Percentiles rank a stretch among this genome's conserved stretches.
Evolutionary conservation across 1,284 basidiomycete species (phyloP).

Genomic region (Cutaneotrichosporon cutaneum): DNA sequence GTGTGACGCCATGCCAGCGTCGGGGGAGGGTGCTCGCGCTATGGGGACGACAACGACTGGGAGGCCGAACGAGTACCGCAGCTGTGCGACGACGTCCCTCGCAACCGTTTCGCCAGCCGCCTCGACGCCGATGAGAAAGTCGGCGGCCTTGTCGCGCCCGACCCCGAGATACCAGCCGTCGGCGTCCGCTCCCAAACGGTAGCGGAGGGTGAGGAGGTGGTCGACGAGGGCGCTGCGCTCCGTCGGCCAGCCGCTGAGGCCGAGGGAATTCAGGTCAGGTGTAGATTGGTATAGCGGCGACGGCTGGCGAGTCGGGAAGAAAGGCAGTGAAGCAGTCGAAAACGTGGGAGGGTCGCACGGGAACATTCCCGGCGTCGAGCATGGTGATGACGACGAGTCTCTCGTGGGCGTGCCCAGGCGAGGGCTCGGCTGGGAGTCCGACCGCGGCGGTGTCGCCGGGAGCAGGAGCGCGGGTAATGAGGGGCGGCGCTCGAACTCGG

Average conservation of each 20-base stretch:
- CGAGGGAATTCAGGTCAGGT: conserved; percentile 12
- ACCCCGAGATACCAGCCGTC: conserved; percentile 40
- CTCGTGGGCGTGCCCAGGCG: conserved; percentile 4
- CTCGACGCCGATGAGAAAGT: conserved; percentile 10
- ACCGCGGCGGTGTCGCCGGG: neutral
- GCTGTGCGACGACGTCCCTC: neutral
- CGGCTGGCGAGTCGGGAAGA: conserved; percentile 1
- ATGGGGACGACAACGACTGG: neutral
- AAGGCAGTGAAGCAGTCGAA: neutral
- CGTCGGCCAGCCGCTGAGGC: conserved; percentile 3
- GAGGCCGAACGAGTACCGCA: conserved; percentile 7
- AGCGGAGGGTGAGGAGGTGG: conserved; percentile 33
- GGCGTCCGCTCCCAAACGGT: conserved; percentile 26
- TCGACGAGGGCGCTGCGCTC: conserved; percentile 27
- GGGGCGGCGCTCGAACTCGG: conserved; percentile 31
- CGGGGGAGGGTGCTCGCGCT: neutral
- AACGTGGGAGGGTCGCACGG: neutral
- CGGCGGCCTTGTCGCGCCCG: conserved; percentile 29
- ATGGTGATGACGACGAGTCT: conserved; percentile 6
- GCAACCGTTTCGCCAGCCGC: neutral
- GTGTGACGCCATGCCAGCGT: conserved; percentile 4
- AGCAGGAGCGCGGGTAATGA: conserved; percentile 29
- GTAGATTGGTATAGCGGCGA: conserved; percentile 1
- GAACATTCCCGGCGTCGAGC: conserved; percentile 9
- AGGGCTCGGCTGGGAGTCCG: neutral